Conservation (phyloP, 495 filamentous ascomycete genomes). For the Geoglossum glabrum region DNA sequence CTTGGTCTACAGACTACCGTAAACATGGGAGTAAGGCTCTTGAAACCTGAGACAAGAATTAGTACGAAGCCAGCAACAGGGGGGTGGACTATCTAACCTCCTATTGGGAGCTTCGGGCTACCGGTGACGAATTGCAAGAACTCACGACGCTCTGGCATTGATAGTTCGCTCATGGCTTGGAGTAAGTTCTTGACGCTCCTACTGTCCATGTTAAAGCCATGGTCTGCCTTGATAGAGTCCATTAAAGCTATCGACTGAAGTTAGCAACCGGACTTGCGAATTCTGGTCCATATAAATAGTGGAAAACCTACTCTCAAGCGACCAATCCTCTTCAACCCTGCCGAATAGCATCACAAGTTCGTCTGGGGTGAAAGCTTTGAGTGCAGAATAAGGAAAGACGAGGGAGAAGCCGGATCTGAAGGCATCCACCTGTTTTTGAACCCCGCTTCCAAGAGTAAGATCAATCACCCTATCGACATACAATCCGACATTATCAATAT, state of each 20-base stretch:
- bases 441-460: conserved; percentile 71
- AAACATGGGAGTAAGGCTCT: conserved; percentile 88
- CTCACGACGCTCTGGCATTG: conserved; percentile 55
- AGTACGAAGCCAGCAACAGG: conserved; percentile 6
- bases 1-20: conserved; percentile 97
- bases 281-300: not conserved
- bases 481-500: conserved; percentile 69
- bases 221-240: conserved; percentile 99
- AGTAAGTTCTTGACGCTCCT: conserved; percentile 86
- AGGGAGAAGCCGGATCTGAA: conserved; percentile 86
- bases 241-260: conserved; percentile 45
- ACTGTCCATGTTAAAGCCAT: conserved; percentile 98
- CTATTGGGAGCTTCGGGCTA: conserved; percentile 95
- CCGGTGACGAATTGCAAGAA: conserved; percentile 98
- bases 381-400: conserved; percentile 85
- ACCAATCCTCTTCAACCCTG: conserved; percentile 89
- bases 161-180: conserved; percentile 85
- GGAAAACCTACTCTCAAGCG: conserved; percentile 67
- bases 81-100: conserved; percentile 41
- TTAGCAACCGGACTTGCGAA: conserved; percentile 9
- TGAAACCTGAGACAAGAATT: conserved; percentile 49
- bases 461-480: conserved; percentile 87
- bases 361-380: conserved; percentile 86
- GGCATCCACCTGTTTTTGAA: conserved; percentile 73
- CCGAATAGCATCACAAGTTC: conserved; percentile 97